phyloP scores from a whole-genome alignment of 1,139 yeast species.

The Debaryomyces udenii region DNA sequence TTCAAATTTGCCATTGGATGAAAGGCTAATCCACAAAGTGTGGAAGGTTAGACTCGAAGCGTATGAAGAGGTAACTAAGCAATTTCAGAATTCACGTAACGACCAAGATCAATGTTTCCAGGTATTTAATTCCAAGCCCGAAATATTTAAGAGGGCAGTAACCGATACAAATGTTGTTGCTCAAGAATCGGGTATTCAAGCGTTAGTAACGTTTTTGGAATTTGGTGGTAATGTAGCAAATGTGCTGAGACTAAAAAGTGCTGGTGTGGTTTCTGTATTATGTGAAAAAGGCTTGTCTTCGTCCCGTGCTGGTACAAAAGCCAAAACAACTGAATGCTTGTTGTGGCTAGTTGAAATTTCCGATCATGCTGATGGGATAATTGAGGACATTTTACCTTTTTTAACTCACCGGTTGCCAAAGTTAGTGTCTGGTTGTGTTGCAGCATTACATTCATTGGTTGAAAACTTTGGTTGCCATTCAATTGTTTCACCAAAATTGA shows the following conservation, averaged over 20 bases:
- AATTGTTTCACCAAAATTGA: conserved; percentile 60
- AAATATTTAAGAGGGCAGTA: conserved; percentile 57
- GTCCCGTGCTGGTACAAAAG: conserved; percentile 74
- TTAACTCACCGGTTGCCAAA: conserved; percentile 73
- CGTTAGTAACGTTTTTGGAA: conserved; percentile 59
- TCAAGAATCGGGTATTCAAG: conserved; percentile 75
- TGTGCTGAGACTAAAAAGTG: conserved; percentile 38
- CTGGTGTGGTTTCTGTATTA: conserved; percentile 56
- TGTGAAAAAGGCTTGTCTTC: conserved; percentile 84
- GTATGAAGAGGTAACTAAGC: conserved; percentile 64
- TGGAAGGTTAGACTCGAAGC: conserved; percentile 92
- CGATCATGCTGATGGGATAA: conserved; percentile 63
- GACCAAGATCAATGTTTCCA: conserved; percentile 59
- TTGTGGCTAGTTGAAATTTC: conserved; percentile 61
- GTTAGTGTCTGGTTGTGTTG: conserved; percentile 68
- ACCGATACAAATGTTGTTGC: conserved; percentile 89
- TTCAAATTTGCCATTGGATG: conserved; percentile 63
- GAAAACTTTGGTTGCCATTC: conserved; percentile 67
- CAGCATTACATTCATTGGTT: conserved; percentile 59
- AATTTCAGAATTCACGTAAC: conserved; percentile 56
- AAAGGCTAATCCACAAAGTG: conserved; percentile 68
- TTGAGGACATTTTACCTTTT: conserved; percentile 69
- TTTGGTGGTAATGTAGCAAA: conserved; percentile 53
- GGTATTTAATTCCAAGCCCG: conserved; percentile 52
- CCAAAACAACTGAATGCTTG: conserved; percentile 63